phyloP scores from a whole-genome alignment of 2,329 filamentous ascomycete genomes.

The Trichoderma asperellum region DNA sequence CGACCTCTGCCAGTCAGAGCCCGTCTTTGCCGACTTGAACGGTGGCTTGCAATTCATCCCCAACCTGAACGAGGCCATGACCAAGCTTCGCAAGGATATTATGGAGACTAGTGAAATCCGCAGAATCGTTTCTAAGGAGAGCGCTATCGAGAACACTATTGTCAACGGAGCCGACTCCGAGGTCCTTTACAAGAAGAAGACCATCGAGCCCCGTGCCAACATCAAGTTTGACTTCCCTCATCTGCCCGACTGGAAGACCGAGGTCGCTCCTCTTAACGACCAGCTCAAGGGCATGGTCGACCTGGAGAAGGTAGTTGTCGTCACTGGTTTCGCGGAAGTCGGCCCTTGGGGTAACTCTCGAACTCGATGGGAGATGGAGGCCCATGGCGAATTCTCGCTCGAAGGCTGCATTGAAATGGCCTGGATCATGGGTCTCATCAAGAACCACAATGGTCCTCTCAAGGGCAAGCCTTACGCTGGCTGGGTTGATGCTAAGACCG shows the following conservation, averaged over 20 bases:
- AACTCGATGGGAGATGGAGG: conserved; percentile 99
- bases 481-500: conserved; percentile 93
- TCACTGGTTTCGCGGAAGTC: conserved; percentile 94
- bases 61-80: conserved; percentile 93
- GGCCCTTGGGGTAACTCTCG: conserved; percentile 98
- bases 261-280: conserved; percentile 85
- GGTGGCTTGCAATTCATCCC: conserved; percentile 97
- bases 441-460: conserved; percentile 94
- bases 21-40: conserved; percentile 96
- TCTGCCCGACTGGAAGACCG: conserved; percentile 87
- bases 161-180: conserved; percentile 94
- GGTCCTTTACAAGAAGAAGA: conserved; percentile 91
- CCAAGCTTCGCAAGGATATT: conserved; percentile 87
- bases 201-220: conserved; percentile 91
- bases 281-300: conserved; percentile 97
- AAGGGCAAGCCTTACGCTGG: conserved; percentile 97
- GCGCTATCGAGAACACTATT: conserved; percentile 92
- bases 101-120: conserved; percentile 94
- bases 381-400: conserved; percentile 91
- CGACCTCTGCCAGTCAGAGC: conserved; percentile 92
- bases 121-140: conserved; percentile 93
- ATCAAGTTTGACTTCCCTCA: conserved; percentile 96
- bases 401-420: conserved; percentile 99
- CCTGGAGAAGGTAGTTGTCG: conserved; percentile 95
- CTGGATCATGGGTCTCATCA: conserved; percentile 99